Base-by-base conservation (phyloP, 2,329 filamentous ascomycete species). In the Phoma sp. region DNA sequence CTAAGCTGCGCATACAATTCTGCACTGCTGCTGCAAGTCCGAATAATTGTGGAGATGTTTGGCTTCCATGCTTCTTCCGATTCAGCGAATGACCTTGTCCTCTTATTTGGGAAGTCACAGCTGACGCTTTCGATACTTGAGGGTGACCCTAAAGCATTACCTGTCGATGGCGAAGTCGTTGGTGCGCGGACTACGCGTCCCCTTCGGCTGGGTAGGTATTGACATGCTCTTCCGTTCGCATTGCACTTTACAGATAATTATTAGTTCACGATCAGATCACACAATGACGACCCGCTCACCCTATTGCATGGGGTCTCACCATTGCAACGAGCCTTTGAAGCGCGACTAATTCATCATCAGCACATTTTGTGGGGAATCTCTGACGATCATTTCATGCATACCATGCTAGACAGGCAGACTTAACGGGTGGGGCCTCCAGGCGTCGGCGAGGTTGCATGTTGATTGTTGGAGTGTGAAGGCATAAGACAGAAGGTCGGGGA, bases 371-470 rank as follows among this genome's bases (percentile, higher is more conserved):
- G 22, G 9, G 10, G 22, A 27, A 0, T 24, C 8, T 7, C 3
- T 4, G 13, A 11, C 18, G 1, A 9, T 25, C 7, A 14, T 18
- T n/a, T 18, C 18, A 10, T 14, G n/a, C 35, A 8, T 49, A 55
- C 52, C 52, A 55, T 50, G 52, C 29, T 50, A 55, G 14, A 36
- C 52, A 55, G n/a, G 52, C 52, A 22, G 47, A 35, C 29, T 55
- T 55, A 5, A 55, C 46, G 4, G 52, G 52, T 9, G 52, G 52
- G 11, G 45, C 10, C 8, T 55, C 52, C 13, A 50, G 42, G 39
- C 46, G 36, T n/a, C 46, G 45, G 35, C 46, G 52, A 27, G 44
- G 27, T 32, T 47, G 44, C 44, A 39, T 47, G 10, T 39, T 30
- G 24, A 38, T 33, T 46, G 36, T 27, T 18, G 41, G 18, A 5